Percentiles rank a stretch among this genome's conserved stretches.
Conservation (phyloP, 225 moss, liverwort and hornwort genomes). For the Takakia lepidozioides region DNA sequence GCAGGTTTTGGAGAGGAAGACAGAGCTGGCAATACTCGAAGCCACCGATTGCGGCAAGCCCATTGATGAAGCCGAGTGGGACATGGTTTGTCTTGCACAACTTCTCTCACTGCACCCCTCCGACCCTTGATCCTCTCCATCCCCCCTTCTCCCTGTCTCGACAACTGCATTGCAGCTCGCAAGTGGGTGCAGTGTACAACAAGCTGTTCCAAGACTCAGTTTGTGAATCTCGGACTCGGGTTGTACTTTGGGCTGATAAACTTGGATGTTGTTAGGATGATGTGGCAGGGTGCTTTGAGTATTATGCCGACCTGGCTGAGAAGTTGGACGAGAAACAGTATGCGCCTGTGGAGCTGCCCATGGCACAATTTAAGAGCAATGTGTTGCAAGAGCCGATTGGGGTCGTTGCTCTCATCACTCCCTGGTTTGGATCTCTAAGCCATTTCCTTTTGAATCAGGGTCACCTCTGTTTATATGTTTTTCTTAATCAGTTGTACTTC, state of each 20-base stretch:
- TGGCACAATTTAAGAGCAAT: conserved; percentile 85
- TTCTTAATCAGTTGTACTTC: no score
- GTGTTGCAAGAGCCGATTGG: conserved; percentile 72
- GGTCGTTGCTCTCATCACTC: conserved; percentile 89
- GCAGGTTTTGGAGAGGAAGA: conserved; percentile 82
- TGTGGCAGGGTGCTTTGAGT: conserved; percentile 96
- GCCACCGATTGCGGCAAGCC: conserved; percentile 96
- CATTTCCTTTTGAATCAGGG: no score
- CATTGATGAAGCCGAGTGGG: conserved; percentile 96
- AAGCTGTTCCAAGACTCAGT: background rate
- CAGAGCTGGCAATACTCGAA: conserved; percentile 79
- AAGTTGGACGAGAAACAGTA: conserved; percentile 74
- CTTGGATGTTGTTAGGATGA: conserved; percentile 56
- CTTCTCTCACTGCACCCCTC: conserved; percentile 2
- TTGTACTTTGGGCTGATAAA: background rate
- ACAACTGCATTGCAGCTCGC: background rate
- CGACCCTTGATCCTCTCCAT: no score
- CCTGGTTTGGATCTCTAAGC: no score
- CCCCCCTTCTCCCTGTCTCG: background rate
- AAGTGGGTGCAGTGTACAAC: background rate
- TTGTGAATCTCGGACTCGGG: no score
- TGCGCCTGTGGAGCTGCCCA: conserved; percentile 69
- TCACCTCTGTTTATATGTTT: no score
- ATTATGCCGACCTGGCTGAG: conserved; percentile 93
- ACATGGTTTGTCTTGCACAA: conserved; percentile 39